Evolutionary conservation across 2,329 filamentous ascomycete genomes (phyloP).

Genomic region (Gnomoniopsis smithogilvyi): DNA sequence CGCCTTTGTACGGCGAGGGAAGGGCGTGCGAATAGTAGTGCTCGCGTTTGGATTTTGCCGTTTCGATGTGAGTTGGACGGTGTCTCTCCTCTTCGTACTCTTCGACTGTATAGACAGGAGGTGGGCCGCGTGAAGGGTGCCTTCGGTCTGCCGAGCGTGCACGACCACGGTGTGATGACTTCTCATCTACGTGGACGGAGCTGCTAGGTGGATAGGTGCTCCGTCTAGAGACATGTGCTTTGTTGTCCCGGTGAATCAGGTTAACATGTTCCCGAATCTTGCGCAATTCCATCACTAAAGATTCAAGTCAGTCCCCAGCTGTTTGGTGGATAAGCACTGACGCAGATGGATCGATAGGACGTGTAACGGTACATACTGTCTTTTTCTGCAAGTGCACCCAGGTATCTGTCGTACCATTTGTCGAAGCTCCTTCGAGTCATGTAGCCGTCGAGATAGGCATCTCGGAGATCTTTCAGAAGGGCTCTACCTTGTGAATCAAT

Average conservation of each 20-base stretch:
- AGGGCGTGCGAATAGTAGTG: constrained; percentile 18
- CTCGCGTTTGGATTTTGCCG: constrained; percentile 14
- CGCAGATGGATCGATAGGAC: background rate
- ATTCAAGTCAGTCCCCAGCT: background rate
- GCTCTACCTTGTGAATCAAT: constrained; percentile 13
- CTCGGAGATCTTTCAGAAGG: constrained; percentile 14
- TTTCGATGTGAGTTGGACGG: constrained; percentile 13
- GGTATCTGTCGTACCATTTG: constrained; percentile 26
- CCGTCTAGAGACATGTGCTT: constrained; percentile 7
- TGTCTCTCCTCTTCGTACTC: constrained; percentile 11
- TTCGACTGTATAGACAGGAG: constrained; percentile 3
- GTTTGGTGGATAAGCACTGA: background rate
- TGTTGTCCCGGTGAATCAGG: constrained; percentile 13
- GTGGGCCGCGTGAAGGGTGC: background rate
- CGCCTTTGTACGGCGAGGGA: constrained; percentile 13
- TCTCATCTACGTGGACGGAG: constrained; percentile 8
- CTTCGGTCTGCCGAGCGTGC: constrained; percentile 13
- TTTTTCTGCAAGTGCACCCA: constrained; percentile 26
- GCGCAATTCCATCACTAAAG: constrained; percentile 13
- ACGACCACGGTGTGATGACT: constrained; percentile 3
- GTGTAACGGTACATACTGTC: constrained; percentile 21
- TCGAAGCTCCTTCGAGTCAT: constrained; percentile 23
- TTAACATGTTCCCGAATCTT: constrained; percentile 16
- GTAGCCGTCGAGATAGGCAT: constrained; percentile 20
- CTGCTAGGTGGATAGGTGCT: constrained; percentile 12